These are phyloP conservation scores for Yamadazyma phyllophila DNA, from an alignment of 805 yeast genomes.

Conservation along the genomic window DNA sequence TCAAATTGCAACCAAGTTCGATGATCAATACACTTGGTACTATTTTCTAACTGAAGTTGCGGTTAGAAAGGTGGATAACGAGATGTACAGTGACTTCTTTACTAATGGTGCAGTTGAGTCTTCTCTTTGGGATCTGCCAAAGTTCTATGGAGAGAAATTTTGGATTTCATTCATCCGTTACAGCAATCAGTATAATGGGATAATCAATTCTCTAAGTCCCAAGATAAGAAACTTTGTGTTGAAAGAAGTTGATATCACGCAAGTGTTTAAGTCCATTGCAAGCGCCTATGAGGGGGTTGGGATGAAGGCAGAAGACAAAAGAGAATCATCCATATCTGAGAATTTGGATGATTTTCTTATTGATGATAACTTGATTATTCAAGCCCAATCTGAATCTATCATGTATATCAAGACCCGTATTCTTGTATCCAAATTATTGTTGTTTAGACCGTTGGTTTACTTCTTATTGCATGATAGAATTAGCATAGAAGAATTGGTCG, in stretches of 20 bases:
- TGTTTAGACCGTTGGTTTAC: slow-evolving; percentile 36
- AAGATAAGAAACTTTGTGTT: slow-evolving; percentile 30
- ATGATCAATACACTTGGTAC: slow-evolving; percentile 35
- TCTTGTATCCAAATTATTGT: slow-evolving; percentile 28
- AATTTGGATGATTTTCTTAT: slow-evolving; percentile 33
- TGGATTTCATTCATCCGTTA: slow-evolving; percentile 32
- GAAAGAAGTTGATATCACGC: slow-evolving; percentile 30
- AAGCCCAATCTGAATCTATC: slow-evolving; percentile 35
- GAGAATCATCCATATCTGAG: slow-evolving; percentile 12
- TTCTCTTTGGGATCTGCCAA: slow-evolving; percentile 23
- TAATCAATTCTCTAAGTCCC: slow-evolving; percentile 36
- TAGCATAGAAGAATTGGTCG: slow-evolving; percentile 23
- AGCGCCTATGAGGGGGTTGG: slow-evolving; percentile 19
- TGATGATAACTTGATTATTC: slow-evolving; percentile 31
- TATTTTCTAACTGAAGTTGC: slow-evolving; percentile 40
- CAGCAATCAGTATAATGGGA: slow-evolving; percentile 36
- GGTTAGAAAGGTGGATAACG: slow-evolving; percentile 38
- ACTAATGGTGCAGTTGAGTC: slow-evolving; percentile 13
- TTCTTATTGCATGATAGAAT: slow-evolving; percentile 30
- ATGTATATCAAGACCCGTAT: slow-evolving; percentile 40
- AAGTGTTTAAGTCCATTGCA: slow-evolving; percentile 27
- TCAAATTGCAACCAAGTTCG: slow-evolving; percentile 22
- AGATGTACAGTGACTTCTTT: slow-evolving; percentile 32
- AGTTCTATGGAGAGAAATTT: slow-evolving; percentile 19
- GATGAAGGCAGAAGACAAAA: slow-evolving; percentile 4